Evolutionary conservation across 1,284 basidiomycete genomes (phyloP).

Genomic region (Puccinia polysora): DNA sequence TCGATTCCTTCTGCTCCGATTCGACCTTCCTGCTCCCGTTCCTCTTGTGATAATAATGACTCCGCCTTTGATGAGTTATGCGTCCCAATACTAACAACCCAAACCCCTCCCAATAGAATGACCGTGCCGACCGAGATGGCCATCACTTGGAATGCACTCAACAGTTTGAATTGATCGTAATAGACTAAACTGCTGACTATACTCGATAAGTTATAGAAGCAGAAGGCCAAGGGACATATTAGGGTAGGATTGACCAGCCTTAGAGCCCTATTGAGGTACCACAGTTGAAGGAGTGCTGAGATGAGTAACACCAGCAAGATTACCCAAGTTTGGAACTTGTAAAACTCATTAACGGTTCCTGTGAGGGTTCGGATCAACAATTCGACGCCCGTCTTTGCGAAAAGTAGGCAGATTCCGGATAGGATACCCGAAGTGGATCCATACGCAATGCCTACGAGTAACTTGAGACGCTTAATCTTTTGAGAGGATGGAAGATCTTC

Average conservation of each 20-base stretch:
- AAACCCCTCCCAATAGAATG: slow-evolving; percentile 78
- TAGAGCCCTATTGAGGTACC: slow-evolving; percentile 87
- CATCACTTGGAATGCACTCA: slow-evolving; percentile 65
- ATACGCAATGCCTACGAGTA: slow-evolving; percentile 77
- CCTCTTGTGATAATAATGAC: background rate
- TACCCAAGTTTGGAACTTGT: slow-evolving; percentile 73
- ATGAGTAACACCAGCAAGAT: slow-evolving; percentile 66
- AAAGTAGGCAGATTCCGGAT: slow-evolving; percentile 84
- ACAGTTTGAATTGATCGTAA: slow-evolving; percentile 77
- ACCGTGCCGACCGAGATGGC: slow-evolving; percentile 75
- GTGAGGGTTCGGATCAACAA: slow-evolving; percentile 73
- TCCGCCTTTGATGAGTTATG: background rate
- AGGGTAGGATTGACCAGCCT: slow-evolving; percentile 78
- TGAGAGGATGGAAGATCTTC: slow-evolving; percentile 44
- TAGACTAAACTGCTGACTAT: slow-evolving; percentile 78
- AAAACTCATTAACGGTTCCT: slow-evolving; percentile 77
- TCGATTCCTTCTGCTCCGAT: no score
- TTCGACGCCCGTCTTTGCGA: slow-evolving; percentile 91
- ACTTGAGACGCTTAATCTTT: slow-evolving; percentile 56
- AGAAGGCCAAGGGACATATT: slow-evolving; percentile 90
- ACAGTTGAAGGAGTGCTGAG: slow-evolving; percentile 66
- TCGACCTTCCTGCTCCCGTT: background rate
- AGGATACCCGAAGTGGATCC: slow-evolving; percentile 85
- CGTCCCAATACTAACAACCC: slow-evolving; percentile 61
- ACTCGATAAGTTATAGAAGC: slow-evolving; percentile 88